Evolutionary conservation across 225 moss, liverwort and hornwort species (phyloP).

Genomic region (Physcomitrium patens): DNA sequence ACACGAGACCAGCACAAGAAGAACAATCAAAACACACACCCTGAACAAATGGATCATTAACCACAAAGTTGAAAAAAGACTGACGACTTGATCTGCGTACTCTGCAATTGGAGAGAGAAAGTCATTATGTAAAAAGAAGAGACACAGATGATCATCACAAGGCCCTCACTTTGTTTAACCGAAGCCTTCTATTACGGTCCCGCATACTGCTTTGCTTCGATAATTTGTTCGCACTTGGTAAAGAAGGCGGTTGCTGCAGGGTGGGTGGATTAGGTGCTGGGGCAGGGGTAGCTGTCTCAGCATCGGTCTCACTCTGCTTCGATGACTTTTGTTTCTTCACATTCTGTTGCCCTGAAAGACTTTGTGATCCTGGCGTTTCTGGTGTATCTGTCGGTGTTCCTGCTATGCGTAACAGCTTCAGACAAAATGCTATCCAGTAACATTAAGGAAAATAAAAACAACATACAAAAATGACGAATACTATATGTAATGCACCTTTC

Average conservation of each 20-base stretch:
- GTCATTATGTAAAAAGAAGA: not conserved
- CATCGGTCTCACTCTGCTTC: constrained; percentile 65
- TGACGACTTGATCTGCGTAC: not conserved
- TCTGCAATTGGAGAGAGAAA: not conserved
- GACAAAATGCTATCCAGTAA: not conserved
- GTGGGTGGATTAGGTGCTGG: constrained; percentile 41
- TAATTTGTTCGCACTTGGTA: constrained; percentile 56
- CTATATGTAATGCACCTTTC: not conserved
- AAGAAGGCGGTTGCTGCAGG: constrained; percentile 40
- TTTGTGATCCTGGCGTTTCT: constrained; percentile 71
- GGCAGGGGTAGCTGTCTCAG: constrained; percentile 47
- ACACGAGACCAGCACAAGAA: not conserved
- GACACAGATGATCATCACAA: too few species aligned
- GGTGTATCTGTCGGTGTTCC: constrained; percentile 65
- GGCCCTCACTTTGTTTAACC: constrained; percentile 66
- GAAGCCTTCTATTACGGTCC: constrained; percentile 76
- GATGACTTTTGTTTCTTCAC: constrained; percentile 65
- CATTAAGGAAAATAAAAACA: not conserved
- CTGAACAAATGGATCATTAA: not conserved
- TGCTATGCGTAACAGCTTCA: constrained; percentile 2
- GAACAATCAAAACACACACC: not conserved
- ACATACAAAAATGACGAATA: not conserved
- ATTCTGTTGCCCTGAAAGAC: constrained; percentile 48
- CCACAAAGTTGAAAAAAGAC: not conserved
- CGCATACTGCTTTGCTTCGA: constrained; percentile 77